phyloP scores from a whole-genome alignment of 257 asterid genomes.

The Scutellaria galericulata region DNA sequence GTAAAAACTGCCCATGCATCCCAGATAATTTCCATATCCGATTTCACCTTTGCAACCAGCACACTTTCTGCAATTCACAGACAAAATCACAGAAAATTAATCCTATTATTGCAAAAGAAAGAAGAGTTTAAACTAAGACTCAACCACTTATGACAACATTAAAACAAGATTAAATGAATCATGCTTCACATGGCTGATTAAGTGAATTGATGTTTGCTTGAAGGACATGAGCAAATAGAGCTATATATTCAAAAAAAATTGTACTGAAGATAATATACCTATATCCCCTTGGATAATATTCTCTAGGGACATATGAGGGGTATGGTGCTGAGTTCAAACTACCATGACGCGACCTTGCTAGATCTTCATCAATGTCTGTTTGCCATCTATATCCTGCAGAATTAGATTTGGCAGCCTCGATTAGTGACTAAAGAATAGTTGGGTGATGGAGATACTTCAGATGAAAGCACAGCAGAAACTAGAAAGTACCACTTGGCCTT shows the following conservation, averaged over 20 bases:
- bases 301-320: slow-evolving; percentile 66
- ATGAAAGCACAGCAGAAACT: background rate
- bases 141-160: too few relatives aligned
- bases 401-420: background rate
- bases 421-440: background rate
- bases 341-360: slow-evolving; percentile 56
- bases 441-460: slow-evolving; percentile 9
- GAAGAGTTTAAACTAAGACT: too few relatives aligned
- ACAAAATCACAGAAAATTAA: slow-evolving; percentile 26
- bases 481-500: slow-evolving; percentile 54
- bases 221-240: background rate
- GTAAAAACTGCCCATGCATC: slow-evolving; percentile 89
- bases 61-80: slow-evolving; percentile 58
- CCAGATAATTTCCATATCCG: slow-evolving; percentile 78
- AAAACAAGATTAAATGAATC: background rate
- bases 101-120: background rate
- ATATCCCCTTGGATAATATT: slow-evolving; percentile 54
- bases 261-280: slow-evolving; percentile 50
- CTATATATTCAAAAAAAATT: background rate
- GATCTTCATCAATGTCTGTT: slow-evolving; percentile 58
- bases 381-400: slow-evolving; percentile 71
- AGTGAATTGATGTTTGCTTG: background rate
- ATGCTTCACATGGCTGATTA: slow-evolving; percentile 2
- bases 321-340: slow-evolving; percentile 51
- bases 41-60: slow-evolving; percentile 87